phyloP scores from a whole-genome alignment of 768 basidiomycete species.

The Leccinum subtestaceum region DNA sequence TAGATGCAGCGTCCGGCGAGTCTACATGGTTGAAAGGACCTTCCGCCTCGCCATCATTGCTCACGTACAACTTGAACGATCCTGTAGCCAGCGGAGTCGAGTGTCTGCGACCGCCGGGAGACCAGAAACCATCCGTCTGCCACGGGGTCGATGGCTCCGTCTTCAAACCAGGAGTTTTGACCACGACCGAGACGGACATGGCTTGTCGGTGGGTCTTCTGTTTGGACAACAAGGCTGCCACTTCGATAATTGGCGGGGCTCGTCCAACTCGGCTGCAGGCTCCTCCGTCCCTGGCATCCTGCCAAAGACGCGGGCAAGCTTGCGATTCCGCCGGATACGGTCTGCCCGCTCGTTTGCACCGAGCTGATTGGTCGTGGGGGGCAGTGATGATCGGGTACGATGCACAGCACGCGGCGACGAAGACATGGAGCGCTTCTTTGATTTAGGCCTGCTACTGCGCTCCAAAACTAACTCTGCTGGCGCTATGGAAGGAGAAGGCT shows the following conservation, averaged over 20 bases:
- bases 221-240: conserved; percentile 29
- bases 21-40: conserved; percentile 12
- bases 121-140: conserved; percentile 34
- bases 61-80: conserved; percentile 34
- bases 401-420: conserved; percentile 26
- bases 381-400: conserved; percentile 31
- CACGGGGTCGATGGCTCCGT: conserved; percentile 30
- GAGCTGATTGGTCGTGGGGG: conserved; percentile 69
- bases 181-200: conserved; percentile 28
- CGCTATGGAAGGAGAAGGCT: conserved; percentile 45
- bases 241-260: conserved; percentile 18
- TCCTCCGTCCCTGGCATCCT: conserved; percentile 53
- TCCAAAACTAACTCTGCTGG: conserved; percentile 45
- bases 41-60: conserved; percentile 1
- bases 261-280: conserved; percentile 23
- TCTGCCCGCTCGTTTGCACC: conserved; percentile 65
- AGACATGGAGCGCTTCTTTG: conserved; percentile 29
- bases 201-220: conserved; percentile 32
- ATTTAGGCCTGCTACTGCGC: conserved; percentile 24
- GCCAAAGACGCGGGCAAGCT: conserved; percentile 77
- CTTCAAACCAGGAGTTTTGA: conserved; percentile 17
- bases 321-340: conserved; percentile 69
- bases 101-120: conserved; percentile 43
- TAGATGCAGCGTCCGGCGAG: conserved; percentile 26
- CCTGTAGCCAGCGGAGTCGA: conserved; percentile 54